phyloP scores from a whole-genome alignment of 2,329 filamentous ascomycete species.

The Raffaelea arxii region DNA sequence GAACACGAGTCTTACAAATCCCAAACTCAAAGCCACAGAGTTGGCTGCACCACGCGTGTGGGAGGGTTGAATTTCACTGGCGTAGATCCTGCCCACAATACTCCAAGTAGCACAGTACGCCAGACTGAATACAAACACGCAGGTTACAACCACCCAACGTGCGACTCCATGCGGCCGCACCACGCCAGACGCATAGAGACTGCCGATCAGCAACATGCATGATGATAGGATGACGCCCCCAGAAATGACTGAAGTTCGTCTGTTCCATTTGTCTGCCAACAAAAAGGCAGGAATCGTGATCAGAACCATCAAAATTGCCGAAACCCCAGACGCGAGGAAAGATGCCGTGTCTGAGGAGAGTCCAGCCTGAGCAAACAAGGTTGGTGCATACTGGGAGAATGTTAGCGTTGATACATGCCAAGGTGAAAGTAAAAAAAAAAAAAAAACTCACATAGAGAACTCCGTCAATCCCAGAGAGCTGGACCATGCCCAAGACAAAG shows the following conservation, averaged over 20 bases:
- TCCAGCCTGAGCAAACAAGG: slow-evolving; percentile 50
- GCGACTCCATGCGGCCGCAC: slow-evolving; percentile 30
- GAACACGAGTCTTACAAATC: slow-evolving; percentile 16
- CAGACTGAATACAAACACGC: slow-evolving; percentile 38
- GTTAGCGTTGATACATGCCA: neutral
- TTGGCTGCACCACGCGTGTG: slow-evolving; percentile 44
- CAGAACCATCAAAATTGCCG: slow-evolving; percentile 47
- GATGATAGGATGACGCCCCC: slow-evolving; percentile 40
- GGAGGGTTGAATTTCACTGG: slow-evolving; percentile 47
- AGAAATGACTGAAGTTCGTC: slow-evolving; percentile 41
- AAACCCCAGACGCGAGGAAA: slow-evolving; percentile 52
- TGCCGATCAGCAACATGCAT: slow-evolving; percentile 44
- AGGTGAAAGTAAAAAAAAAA: neutral
- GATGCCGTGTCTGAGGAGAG: slow-evolving; percentile 41
- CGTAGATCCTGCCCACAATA: slow-evolving; percentile 45
- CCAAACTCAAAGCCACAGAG: slow-evolving; percentile 32
- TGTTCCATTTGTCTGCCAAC: slow-evolving; percentile 47
- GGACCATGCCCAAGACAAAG: slow-evolving; percentile 49
- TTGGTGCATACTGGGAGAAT: slow-evolving; percentile 42
- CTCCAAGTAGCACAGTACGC: slow-evolving; percentile 41
- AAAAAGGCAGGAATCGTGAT: slow-evolving; percentile 46
- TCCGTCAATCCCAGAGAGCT: slow-evolving; percentile 53
- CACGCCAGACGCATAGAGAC: slow-evolving; percentile 35
- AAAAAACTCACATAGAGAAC: slow-evolving; percentile 42
- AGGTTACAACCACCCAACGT: slow-evolving; percentile 40